Base-by-base conservation (phyloP, 139 green algal genomes). In the Micractinium sp. region DNA sequence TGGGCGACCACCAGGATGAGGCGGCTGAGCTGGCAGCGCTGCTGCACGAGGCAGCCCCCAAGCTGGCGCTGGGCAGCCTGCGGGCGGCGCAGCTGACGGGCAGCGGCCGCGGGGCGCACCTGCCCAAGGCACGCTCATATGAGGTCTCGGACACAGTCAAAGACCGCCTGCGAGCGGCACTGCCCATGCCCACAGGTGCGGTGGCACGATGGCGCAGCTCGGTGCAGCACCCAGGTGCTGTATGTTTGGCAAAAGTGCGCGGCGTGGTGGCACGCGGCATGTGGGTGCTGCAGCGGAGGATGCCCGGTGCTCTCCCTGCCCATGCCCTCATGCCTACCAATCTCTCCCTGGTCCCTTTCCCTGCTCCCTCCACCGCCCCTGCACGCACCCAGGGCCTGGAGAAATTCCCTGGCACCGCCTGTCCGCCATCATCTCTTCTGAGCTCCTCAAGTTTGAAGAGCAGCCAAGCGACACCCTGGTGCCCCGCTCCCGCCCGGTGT, bases 11-110 rank as follows among this genome's bases (percentile, higher is more conserved):
- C 47, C 69, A 82, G 31, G 85, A 88, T 56, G 94, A 96, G 63
- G 95, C 93, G 3, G 90, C 92, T 0, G 95, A 97, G 92, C 91
- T 97, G n/a, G 93, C 93, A n/a, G 92, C 88, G 22, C 73, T 97
- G 60, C 88, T 97, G 47, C 89, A 94, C 56, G 95, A 97, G 89
- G 91, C 92, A 0, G 88, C 93, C 0, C 92, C 94, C 18, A 87
- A 87, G 36, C 88, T 96, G 35, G 86, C 89, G 29, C 69, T 96
- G 23, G 31, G 71, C 5, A 74, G 53, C 16, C 35, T 84, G 22
- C 81, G 67, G 22, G 67, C 69, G n/a, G 63, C 82, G 31, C 31
- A 56, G 35, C 29, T 63, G 78, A 31, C 41, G 41, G 31, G 41
- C 78, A n/a, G 61, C 75, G 23, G 31, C 88, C 38, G 66, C 66